Base-by-base conservation (phyloP, 2,329 filamentous ascomycete genomes). In the Stagonosporopsis cucurbitacearum region DNA sequence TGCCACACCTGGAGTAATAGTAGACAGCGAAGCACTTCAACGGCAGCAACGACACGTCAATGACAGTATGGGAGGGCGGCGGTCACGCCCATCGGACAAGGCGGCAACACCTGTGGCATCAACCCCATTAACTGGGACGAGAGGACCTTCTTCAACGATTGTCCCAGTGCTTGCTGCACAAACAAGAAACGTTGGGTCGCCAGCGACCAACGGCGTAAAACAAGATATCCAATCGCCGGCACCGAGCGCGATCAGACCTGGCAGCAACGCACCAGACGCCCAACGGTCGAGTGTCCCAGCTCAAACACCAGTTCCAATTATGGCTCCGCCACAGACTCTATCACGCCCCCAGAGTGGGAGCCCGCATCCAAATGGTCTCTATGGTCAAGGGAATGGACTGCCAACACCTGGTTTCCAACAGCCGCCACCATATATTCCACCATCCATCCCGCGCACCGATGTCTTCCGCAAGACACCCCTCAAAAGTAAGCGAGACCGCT, bases 1-100 rank as follows among this genome's bases (percentile, higher is more conserved):
- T n/a, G 67, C 70, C 13, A 78, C 79, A 9, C 77, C 80, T 25
- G 79, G 81, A 25, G 77, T 84, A 35, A 79, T 81, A 32, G 78
- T 85, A 39, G 83, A 86, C 68, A 81, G 74, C 37, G 83, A 84
- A 58, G 81, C 83, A 8, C 73, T 85, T 15, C 74, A 78, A 58
- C 77, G 82, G 35, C 83, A 85, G 65, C 79, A 82, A 64, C 77
- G 79, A 37, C 76, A 81, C 59, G 80, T 84, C 11, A 74, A 78
- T 59, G 78, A 82, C 39, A 81, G 80, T 55, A 78, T 81, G 67
- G 80, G 78, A 50, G 78, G 75, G 28, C 66, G 70, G 23, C 62
- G 60, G 23, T 64, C 63, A 28, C 67, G 67, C 17, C 65, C 69
- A 26, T 58, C 66, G 35, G 71, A 66, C 2, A 71, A 70, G 50